Evolutionary conservation across 345 rosid species (phyloP).

Genomic region (Limnanthes douglasii): DNA sequence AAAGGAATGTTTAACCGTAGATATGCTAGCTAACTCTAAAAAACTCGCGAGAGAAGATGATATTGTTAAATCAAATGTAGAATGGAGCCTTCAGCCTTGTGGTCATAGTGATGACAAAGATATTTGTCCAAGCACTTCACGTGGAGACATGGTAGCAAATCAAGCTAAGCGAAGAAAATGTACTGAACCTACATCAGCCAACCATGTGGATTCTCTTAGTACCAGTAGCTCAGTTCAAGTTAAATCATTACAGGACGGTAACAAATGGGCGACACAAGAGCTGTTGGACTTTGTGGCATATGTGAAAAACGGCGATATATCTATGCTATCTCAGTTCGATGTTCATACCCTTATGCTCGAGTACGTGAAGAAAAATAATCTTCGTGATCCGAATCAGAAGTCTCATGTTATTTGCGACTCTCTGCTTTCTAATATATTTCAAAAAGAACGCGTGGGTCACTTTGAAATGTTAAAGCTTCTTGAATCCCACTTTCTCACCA

Average conservation of each 20-base stretch:
- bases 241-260: slow-evolving; percentile 17
- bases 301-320: slow-evolving; percentile 60
- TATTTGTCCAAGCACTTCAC: slow-evolving; percentile 11
- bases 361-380: slow-evolving; percentile 45
- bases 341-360: slow-evolving; percentile 69
- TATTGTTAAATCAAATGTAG: slow-evolving; percentile 12
- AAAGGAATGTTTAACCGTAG: slow-evolving; percentile 47
- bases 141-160: slow-evolving; percentile 24
- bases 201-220: slow-evolving; percentile 16
- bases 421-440: slow-evolving; percentile 59
- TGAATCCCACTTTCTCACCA: slow-evolving; percentile 50
- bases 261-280: slow-evolving; percentile 75
- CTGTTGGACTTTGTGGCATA: slow-evolving; percentile 69
- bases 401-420: slow-evolving; percentile 61
- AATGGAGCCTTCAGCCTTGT: slow-evolving; percentile 15
- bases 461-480: slow-evolving; percentile 90
- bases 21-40: slow-evolving; percentile 63
- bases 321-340: slow-evolving; percentile 41
- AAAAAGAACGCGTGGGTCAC: slow-evolving; percentile 50
- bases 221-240: too few relatives aligned
- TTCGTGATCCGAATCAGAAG: slow-evolving; percentile 60
- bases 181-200: slow-evolving; percentile 13
- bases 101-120: slow-evolving; percentile 17
- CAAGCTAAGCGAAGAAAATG: slow-evolving; percentile 41
- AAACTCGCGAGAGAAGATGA: slow-evolving; percentile 59